Percentiles rank a stretch among this genome's conserved stretches.
Conservation (phyloP, 202 grass and related monocot genomes). For the Schoenoplectus triqueter region DNA sequence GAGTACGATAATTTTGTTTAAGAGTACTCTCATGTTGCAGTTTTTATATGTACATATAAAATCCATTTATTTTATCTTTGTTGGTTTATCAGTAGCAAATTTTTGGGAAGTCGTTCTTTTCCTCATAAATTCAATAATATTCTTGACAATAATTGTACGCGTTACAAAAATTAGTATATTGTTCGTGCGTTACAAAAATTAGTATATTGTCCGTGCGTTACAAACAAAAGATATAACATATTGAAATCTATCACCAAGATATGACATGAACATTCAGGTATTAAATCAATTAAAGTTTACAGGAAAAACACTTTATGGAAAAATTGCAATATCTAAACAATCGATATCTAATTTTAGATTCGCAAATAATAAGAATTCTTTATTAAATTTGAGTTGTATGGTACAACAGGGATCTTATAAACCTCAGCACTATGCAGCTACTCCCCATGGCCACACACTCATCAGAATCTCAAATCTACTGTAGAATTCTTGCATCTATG, state of each 20-base stretch:
- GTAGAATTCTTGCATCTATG: not conserved
- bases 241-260: too few species aligned
- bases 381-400: too few species aligned
- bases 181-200: too few species aligned
- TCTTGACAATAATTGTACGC: not conserved
- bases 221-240: too few species aligned
- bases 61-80: not conserved
- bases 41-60: constrained; percentile 7
- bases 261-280: too few species aligned
- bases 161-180: too few species aligned
- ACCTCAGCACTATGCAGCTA: not conserved
- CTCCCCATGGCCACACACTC: not conserved
- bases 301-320: too few species aligned
- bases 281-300: too few species aligned
- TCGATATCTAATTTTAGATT: too few species aligned
- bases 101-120: not conserved
- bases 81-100: constrained; percentile 12
- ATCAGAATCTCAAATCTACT: not conserved
- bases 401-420: not conserved
- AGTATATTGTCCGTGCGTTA: too few species aligned
- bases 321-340: too few species aligned
- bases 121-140: not conserved
- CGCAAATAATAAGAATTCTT: too few species aligned
- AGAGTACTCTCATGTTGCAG: not conserved
- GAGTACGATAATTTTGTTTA: not conserved